Conservation (phyloP, 192 early-diverging fungal species). For the Backusella luteola region DNA sequence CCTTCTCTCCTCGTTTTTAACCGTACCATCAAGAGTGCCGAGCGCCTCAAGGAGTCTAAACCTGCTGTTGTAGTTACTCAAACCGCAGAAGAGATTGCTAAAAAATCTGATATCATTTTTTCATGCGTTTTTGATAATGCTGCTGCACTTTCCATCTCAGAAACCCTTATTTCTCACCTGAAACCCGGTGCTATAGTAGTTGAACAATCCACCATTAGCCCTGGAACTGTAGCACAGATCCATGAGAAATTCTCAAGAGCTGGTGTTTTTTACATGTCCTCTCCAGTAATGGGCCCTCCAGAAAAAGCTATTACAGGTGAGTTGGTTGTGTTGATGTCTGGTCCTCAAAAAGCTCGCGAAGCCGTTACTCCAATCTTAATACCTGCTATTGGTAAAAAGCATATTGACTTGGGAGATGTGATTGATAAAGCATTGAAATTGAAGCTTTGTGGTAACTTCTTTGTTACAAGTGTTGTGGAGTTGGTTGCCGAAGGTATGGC, state of each 20-base stretch:
- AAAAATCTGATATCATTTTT: constrained; percentile 56
- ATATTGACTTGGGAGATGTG: constrained; percentile 51
- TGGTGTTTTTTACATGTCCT: constrained; percentile 24
- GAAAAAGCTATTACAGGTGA: constrained; percentile 45
- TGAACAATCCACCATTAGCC: constrained; percentile 61
- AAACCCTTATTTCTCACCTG: background rate
- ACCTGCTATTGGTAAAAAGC: constrained; percentile 44
- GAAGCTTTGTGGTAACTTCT: constrained; percentile 71
- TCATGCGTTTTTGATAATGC: constrained; percentile 60
- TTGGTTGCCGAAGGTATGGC: constrained; percentile 62
- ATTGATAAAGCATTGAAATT: constrained; percentile 42
- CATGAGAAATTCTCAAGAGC: constrained; percentile 22
- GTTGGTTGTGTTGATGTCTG: constrained; percentile 54
- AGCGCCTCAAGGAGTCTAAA: constrained; percentile 19
- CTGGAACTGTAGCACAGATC: constrained; percentile 34
- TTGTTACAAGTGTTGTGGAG: constrained; percentile 57
- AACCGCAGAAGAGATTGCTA: constrained; percentile 39
- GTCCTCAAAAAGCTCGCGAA: constrained; percentile 40
- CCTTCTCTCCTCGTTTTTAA: constrained; percentile 59
- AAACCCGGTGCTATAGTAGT: constrained; percentile 47
- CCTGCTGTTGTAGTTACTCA: constrained; percentile 39
- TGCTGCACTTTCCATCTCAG: constrained; percentile 38
- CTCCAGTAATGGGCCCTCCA: constrained; percentile 37
- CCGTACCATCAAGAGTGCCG: constrained; percentile 52
- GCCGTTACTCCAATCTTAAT: constrained; percentile 38